A percentile compares a stretch with the other conserved stretches of the same genome.
Evolutionary conservation across 768 basidiomycete genomes (phyloP).

Genomic region (Panus rudis): DNA sequence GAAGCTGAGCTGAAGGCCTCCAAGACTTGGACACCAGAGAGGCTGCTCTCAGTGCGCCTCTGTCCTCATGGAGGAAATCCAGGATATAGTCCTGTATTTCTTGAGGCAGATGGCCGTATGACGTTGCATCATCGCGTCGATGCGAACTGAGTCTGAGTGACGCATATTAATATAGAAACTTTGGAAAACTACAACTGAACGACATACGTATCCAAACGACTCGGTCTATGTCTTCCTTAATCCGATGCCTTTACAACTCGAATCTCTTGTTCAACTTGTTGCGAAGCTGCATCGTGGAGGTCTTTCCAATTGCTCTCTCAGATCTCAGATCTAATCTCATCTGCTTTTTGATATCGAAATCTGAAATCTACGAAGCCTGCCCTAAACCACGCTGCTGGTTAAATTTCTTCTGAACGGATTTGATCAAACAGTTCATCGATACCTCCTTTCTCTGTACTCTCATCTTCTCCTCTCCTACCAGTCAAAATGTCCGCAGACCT

Average conservation of each 20-base stretch:
- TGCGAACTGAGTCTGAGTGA: too few species aligned
- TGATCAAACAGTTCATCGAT: neutral
- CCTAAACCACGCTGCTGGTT: neutral
- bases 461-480: slow-evolving; percentile 18
- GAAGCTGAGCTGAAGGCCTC: slow-evolving; percentile 5
- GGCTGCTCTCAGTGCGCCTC: slow-evolving; percentile 2
- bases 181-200: too few species aligned
- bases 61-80: slow-evolving; percentile 8
- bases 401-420: neutral
- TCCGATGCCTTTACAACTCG: too few species aligned
- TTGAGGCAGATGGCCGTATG: too few species aligned
- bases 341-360: neutral
- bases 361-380: neutral
- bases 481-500: slow-evolving; percentile 60
- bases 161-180: too few species aligned
- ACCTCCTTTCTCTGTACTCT: neutral
- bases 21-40: slow-evolving; percentile 10
- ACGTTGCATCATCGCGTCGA: too few species aligned
- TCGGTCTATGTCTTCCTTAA: too few species aligned
- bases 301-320: too few species aligned
- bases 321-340: neutral
- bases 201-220: too few species aligned
- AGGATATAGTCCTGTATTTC: slow-evolving; percentile 9
- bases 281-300: too few species aligned
- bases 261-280: too few species aligned